Evolutionary conservation across 2,329 filamentous ascomycete genomes (phyloP).

Genomic region (Botrytis squamosa): DNA sequence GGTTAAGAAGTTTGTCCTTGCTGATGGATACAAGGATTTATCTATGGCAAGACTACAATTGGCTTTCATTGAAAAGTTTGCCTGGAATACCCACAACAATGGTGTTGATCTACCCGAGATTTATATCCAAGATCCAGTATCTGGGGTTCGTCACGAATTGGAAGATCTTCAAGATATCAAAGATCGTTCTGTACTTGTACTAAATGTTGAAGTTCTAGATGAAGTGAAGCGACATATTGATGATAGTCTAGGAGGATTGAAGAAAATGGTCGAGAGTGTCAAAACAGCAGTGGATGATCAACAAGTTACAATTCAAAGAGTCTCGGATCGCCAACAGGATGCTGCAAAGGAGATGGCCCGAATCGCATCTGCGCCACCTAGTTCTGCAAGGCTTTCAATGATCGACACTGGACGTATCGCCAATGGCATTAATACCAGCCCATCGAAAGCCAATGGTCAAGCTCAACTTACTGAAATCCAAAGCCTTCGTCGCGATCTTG

Average conservation of each 20-base stretch:
- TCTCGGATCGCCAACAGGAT: slow-evolving; percentile 89
- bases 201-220: slow-evolving; percentile 90
- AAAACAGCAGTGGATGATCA: slow-evolving; percentile 83
- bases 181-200: slow-evolving; percentile 88
- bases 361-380: slow-evolving; percentile 32
- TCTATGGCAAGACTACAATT: slow-evolving; percentile 87
- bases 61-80: slow-evolving; percentile 98
- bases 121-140: slow-evolving; percentile 94
- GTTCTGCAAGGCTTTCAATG: slow-evolving; percentile 35
- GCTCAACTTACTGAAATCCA: slow-evolving; percentile 76
- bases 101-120: slow-evolving; percentile 93
- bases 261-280: slow-evolving; percentile 80
- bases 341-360: slow-evolving; percentile 81
- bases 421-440: slow-evolving; percentile 35
- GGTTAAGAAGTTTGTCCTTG: slow-evolving; percentile 91
- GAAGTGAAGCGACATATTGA: slow-evolving; percentile 97
- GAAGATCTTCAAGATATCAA: slow-evolving; percentile 93
- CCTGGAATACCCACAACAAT: slow-evolving; percentile 96
- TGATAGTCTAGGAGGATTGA: slow-evolving; percentile 79
- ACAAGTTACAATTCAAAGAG: slow-evolving; percentile 74
- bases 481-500: slow-evolving; percentile 80
- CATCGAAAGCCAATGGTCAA: slow-evolving; percentile 41
- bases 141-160: slow-evolving; percentile 92
- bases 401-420: slow-evolving; percentile 27
- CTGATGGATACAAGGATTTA: slow-evolving; percentile 79